These are phyloP conservation scores for Trichosporon faecale DNA, from an alignment of 1,284 basidiomycete genomes.

Conservation along the genomic window DNA sequence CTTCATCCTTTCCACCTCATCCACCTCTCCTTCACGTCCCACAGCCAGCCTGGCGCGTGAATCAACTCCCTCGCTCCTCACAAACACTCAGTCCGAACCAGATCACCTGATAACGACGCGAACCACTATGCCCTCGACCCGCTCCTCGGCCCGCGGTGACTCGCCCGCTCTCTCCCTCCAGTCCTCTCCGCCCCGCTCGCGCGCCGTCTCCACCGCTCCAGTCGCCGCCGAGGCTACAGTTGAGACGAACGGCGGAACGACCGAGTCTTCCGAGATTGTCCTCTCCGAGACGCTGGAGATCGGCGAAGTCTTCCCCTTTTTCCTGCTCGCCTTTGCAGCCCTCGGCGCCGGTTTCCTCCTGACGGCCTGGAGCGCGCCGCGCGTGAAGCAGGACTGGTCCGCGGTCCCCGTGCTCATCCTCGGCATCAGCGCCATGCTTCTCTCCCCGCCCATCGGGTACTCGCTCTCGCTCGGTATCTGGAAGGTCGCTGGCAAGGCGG, in stretches of 20 bases:
- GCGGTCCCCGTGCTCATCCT: neutral
- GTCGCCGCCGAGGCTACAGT: neutral
- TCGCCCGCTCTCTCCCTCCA: neutral
- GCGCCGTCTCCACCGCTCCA: neutral
- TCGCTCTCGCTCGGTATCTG: neutral
- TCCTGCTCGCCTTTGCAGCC: neutral
- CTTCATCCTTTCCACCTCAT: neutral
- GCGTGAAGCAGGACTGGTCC: neutral
- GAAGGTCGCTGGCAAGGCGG: neutral
- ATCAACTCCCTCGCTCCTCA: neutral
- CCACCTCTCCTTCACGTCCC: neutral
- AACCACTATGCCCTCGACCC: neutral
- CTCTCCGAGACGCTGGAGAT: neutral
- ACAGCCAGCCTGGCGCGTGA: neutral
- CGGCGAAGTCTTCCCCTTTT: slow-evolving; percentile 1
- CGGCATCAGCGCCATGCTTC: neutral
- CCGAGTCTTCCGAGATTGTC: neutral
- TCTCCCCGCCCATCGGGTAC: neutral
- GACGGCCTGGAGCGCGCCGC: neutral
- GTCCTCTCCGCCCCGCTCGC: neutral
- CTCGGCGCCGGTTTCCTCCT: slow-evolving; percentile 7
- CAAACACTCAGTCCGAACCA: neutral
- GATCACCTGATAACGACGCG: neutral
- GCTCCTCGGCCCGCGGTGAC: neutral
- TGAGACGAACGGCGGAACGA: neutral